Evolutionary conservation across 2,329 filamentous ascomycete species (phyloP).

Genomic region (Claviceps fusiformis): DNA sequence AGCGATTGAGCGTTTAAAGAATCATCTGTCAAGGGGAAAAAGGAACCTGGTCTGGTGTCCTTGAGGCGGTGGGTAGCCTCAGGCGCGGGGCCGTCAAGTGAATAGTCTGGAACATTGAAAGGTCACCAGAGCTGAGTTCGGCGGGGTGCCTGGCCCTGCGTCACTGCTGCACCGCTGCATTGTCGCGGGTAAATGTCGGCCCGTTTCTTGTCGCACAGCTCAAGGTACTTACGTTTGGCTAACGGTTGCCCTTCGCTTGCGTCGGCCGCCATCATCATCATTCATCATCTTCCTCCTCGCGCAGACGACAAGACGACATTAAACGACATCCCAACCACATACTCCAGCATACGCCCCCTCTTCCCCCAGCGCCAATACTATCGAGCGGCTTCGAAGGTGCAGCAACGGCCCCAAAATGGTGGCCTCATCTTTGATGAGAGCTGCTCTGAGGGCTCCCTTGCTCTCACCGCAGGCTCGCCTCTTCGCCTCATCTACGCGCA

Average conservation of each 20-base stretch:
- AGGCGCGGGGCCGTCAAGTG: neutral
- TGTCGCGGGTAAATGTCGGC: constrained; percentile 8
- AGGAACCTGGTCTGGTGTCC: neutral
- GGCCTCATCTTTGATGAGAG: constrained; percentile 4
- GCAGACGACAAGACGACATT: neutral
- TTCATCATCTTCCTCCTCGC: no score
- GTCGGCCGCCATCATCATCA: no score
- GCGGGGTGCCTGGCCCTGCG: neutral
- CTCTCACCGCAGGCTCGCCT: constrained; percentile 10
- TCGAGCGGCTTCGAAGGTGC: constrained; percentile 7
- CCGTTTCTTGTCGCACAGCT: neutral
- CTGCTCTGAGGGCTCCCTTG: constrained; percentile 6
- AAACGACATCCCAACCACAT: neutral
- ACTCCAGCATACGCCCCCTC: neutral
- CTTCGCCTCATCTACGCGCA: constrained; percentile 18
- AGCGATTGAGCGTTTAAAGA: neutral
- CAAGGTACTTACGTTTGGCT: neutral
- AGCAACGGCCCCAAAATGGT: constrained; percentile 4
- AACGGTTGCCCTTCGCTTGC: no score
- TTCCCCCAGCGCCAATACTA: neutral
- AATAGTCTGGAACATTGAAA: neutral
- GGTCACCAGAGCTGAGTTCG: neutral
- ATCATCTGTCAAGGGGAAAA: neutral
- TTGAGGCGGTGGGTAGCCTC: neutral
- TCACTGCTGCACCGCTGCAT: neutral